These are phyloP conservation scores for Populus alba DNA, from an alignment of 345 rosid species.

Conservation along the genomic window DNA sequence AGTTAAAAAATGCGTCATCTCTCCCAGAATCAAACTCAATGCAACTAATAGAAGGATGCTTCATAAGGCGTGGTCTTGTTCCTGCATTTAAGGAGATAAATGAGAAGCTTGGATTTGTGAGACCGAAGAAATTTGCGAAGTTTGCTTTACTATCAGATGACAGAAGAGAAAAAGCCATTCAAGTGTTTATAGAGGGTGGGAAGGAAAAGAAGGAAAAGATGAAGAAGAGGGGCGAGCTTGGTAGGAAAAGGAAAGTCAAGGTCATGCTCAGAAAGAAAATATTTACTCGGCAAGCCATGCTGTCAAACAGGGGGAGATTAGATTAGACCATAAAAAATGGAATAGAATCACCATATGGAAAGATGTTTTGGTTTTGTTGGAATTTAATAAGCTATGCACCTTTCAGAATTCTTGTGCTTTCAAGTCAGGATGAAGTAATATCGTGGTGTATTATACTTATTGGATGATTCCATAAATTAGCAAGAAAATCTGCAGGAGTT, in stretches of 20 bases:
- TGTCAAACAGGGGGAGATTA: conserved; percentile 7
- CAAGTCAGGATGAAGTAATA: background rate
- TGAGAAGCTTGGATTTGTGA: conserved; percentile 66
- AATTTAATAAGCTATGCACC: background rate
- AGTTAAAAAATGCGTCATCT: conserved; percentile 60
- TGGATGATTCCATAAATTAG: background rate
- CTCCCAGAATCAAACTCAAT: conserved; percentile 72
- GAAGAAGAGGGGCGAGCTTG: conserved; percentile 33
- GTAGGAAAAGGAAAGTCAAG: conserved; percentile 16
- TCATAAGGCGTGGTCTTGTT: conserved; percentile 77
- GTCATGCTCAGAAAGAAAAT: conserved; percentile 23
- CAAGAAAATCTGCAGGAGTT: background rate
- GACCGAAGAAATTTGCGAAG: conserved; percentile 84
- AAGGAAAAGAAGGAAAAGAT: conserved; percentile 60
- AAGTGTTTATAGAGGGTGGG: conserved; percentile 63
- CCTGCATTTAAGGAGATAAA: conserved; percentile 86
- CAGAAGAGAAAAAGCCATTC: conserved; percentile 66
- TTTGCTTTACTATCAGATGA: conserved; percentile 74
- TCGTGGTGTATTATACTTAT: background rate
- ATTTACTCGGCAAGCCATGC: conserved; percentile 19
- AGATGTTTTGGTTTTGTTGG: background rate
- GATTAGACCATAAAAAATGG: background rate
- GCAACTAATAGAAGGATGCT: conserved; percentile 82
- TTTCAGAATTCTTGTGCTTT: background rate
- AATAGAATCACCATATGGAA: background rate